phyloP scores from a whole-genome alignment of 345 rosid genomes.

The Excoecaria agallocha region DNA sequence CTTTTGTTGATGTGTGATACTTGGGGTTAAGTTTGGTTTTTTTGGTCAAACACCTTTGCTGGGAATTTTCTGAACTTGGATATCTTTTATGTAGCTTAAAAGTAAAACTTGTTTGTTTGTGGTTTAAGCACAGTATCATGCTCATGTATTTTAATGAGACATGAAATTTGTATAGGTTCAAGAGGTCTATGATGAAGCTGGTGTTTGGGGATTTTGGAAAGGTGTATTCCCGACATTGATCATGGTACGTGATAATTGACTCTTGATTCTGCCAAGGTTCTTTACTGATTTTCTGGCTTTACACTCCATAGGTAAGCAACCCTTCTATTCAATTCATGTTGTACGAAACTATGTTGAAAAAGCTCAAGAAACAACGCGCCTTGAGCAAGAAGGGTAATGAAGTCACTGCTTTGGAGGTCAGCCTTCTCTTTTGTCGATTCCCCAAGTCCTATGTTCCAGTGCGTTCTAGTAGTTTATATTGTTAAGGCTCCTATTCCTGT shows the following conservation, averaged over 20 bases:
- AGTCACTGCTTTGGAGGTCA: slow-evolving; percentile 81
- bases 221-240: slow-evolving; percentile 91
- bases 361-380: slow-evolving; percentile 60
- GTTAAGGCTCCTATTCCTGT: neutral
- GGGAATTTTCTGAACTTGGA: neutral
- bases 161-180: slow-evolving; percentile 52
- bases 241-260: slow-evolving; percentile 64
- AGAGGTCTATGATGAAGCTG: slow-evolving; percentile 85
- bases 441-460: neutral
- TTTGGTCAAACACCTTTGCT: neutral
- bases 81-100: neutral
- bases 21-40: neutral
- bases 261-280: slow-evolving; percentile 22
- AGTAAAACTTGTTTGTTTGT: neutral
- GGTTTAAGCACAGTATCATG: slow-evolving; percentile 1
- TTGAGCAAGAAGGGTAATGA: slow-evolving; percentile 44
- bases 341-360: slow-evolving; percentile 88
- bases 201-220: slow-evolving; percentile 88
- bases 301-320: slow-evolving; percentile 72
- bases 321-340: slow-evolving; percentile 97
- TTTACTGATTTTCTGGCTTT: slow-evolving; percentile 33
- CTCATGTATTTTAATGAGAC: neutral
- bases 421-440: slow-evolving; percentile 9
- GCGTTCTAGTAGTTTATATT: neutral
- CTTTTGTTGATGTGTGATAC: neutral